Percentiles rank a stretch among this genome's conserved stretches.
These are phyloP conservation scores for Cladophialophora exuberans DNA, from an alignment of 2,329 filamentous ascomycete species.

Conservation along the genomic window DNA sequence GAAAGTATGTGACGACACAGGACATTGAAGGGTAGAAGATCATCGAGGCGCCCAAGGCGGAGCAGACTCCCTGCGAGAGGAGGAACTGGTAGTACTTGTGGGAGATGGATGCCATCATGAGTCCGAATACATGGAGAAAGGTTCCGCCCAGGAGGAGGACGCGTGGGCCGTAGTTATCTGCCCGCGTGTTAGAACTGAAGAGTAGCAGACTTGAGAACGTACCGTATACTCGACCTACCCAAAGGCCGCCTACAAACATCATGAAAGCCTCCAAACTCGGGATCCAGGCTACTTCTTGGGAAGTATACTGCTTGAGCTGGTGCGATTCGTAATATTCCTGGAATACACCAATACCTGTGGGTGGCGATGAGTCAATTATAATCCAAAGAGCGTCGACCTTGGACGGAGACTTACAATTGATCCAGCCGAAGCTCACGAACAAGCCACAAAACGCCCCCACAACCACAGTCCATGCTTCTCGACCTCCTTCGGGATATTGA, in stretches of 20 bases:
- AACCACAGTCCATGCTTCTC: slow-evolving; percentile 48
- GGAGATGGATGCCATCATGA: slow-evolving; percentile 62
- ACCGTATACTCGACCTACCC: slow-evolving; percentile 33
- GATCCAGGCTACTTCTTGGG: slow-evolving; percentile 63
- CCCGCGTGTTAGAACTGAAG: neutral
- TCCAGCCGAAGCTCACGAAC: slow-evolving; percentile 46
- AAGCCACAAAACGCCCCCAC: slow-evolving; percentile 47
- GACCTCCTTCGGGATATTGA: slow-evolving; percentile 45
- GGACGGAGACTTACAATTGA: slow-evolving; percentile 32
- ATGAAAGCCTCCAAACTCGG: slow-evolving; percentile 56
- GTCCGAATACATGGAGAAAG: slow-evolving; percentile 59
- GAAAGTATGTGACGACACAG: slow-evolving; percentile 39
- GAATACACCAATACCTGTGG: slow-evolving; percentile 55
- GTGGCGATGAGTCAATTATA: neutral
- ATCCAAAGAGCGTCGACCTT: neutral
- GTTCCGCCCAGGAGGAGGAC: slow-evolving; percentile 55
- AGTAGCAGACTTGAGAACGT: neutral
- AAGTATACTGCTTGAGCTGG: slow-evolving; percentile 53
- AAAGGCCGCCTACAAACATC: slow-evolving; percentile 38
- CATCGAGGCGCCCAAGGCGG: slow-evolving; percentile 53
- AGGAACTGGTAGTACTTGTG: slow-evolving; percentile 61
- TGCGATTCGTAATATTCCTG: slow-evolving; percentile 63
- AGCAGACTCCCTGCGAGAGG: slow-evolving; percentile 59
- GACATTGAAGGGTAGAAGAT: slow-evolving; percentile 53
- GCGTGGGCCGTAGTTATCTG: slow-evolving; percentile 64